These are phyloP conservation scores for Lolium multiflorum DNA, from an alignment of 176 grass and related monocot species.

Conservation along the genomic window DNA sequence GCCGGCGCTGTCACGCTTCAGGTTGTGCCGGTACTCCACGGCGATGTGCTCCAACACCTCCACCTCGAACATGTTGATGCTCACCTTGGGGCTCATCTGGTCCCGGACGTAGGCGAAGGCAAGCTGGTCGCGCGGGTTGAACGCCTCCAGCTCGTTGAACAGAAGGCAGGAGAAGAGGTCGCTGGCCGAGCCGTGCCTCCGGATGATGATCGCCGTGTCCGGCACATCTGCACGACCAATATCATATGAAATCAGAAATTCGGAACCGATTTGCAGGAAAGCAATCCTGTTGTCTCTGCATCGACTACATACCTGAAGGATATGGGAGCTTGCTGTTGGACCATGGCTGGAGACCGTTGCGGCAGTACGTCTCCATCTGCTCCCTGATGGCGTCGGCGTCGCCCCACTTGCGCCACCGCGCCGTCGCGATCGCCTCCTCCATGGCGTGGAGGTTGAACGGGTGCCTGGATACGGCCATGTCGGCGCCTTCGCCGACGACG, in stretches of 20 bases:
- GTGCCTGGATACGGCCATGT: slow-evolving; percentile 82
- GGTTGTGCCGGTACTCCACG: slow-evolving; percentile 87
- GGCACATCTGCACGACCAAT: slow-evolving; percentile 95
- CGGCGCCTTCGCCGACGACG: slow-evolving; percentile 40
- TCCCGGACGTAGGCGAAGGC: slow-evolving; percentile 85
- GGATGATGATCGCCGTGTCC: slow-evolving; percentile 89
- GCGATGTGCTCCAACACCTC: slow-evolving; percentile 92
- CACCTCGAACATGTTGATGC: slow-evolving; percentile 84
- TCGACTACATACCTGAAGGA: slow-evolving; percentile 60
- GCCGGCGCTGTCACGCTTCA: slow-evolving; percentile 45
- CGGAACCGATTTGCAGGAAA: too few species aligned
- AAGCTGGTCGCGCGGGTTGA: slow-evolving; percentile 87
- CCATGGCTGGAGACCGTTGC: slow-evolving; percentile 83
- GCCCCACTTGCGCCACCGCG: slow-evolving; percentile 84
- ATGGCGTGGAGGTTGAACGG: slow-evolving; percentile 80
- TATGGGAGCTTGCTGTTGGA: slow-evolving; percentile 76
- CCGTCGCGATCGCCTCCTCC: slow-evolving; percentile 92
- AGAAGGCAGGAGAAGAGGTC: slow-evolving; percentile 91
- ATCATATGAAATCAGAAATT: too few species aligned
- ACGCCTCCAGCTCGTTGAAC: slow-evolving; percentile 94
- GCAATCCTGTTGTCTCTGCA: too few species aligned
- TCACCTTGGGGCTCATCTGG: slow-evolving; percentile 70
- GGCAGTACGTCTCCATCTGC: slow-evolving; percentile 95
- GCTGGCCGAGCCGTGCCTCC: slow-evolving; percentile 65
- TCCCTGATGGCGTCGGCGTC: slow-evolving; percentile 66